phyloP scores from a whole-genome alignment of 2,329 filamentous ascomycete species.

The Harringtonia aguacate region DNA sequence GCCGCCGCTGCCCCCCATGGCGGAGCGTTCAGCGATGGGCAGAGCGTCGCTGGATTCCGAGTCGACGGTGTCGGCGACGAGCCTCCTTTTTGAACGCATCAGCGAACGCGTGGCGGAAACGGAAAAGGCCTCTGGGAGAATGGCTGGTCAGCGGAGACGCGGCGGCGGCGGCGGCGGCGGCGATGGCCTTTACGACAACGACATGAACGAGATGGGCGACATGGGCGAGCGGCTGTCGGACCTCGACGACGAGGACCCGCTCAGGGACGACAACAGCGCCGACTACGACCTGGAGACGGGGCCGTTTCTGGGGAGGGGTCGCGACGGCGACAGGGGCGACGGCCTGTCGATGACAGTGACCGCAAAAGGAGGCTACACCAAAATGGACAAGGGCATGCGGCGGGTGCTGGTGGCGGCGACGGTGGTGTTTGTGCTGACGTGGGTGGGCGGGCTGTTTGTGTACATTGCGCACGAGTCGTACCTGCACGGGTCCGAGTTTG shows the following conservation, averaged over 20 bases:
- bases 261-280: slow-evolving; percentile 27
- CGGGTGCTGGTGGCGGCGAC: slow-evolving; percentile 51
- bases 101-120: slow-evolving; percentile 35
- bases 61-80: slow-evolving; percentile 75
- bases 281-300: slow-evolving; percentile 39
- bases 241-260: slow-evolving; percentile 33
- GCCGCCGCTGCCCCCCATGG: background rate
- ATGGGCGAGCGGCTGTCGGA: slow-evolving; percentile 21
- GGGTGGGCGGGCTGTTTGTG: slow-evolving; percentile 56
- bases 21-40: slow-evolving; percentile 16
- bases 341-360: slow-evolving; percentile 15
- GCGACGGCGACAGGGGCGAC: slow-evolving; percentile 14
- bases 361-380: slow-evolving; percentile 23
- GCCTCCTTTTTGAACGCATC: slow-evolving; percentile 69
- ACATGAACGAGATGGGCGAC: slow-evolving; percentile 9
- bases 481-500: slow-evolving; percentile 48
- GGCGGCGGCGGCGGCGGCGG: background rate
- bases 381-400: slow-evolving; percentile 56
- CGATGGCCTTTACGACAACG: background rate
- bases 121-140: no score
- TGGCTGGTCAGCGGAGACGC: slow-evolving; percentile 8
- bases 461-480: slow-evolving; percentile 58
- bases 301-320: slow-evolving; percentile 35
- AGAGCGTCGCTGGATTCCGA: slow-evolving; percentile 42
- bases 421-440: slow-evolving; percentile 52